phyloP scores from a whole-genome alignment of 2,329 filamentous ascomycete genomes.

The Penicillium sp. region DNA sequence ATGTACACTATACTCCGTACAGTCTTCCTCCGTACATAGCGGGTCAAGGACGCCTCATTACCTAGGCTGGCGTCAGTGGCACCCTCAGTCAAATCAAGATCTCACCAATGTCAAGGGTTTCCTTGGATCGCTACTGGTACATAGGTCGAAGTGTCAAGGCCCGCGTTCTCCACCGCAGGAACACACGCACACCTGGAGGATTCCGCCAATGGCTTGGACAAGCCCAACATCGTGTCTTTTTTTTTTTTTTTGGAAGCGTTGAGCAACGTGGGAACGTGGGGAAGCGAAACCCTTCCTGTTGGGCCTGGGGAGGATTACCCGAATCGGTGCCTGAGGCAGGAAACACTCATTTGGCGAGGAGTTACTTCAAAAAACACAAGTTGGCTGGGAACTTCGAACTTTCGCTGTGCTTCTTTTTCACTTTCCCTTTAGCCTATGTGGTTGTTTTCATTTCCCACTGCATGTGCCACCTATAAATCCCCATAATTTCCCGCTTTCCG shows the following conservation, averaged over 20 bases:
- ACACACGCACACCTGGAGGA: neutral
- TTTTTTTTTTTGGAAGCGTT: neutral
- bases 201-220: constrained; percentile 6
- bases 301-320: neutral
- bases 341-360: no score
- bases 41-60: neutral
- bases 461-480: no score
- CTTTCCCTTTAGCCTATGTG: no score
- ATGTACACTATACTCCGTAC: no score
- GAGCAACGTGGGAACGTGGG: neutral
- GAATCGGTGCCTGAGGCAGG: neutral
- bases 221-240: neutral
- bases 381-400: no score
- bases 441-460: no score
- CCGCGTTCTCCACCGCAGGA: constrained; percentile 4
- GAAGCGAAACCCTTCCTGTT: neutral
- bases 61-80: constrained; percentile 18
- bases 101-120: neutral
- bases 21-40: neutral
- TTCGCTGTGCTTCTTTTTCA: no score
- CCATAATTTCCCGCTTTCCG: no score
- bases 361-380: no score
- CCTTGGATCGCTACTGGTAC: neutral
- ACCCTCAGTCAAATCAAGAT: constrained; percentile 11
- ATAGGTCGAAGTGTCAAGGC: constrained; percentile 10